phyloP scores from a whole-genome alignment of 75 land plant species.

The Selaginella moellendorffii region DNA sequence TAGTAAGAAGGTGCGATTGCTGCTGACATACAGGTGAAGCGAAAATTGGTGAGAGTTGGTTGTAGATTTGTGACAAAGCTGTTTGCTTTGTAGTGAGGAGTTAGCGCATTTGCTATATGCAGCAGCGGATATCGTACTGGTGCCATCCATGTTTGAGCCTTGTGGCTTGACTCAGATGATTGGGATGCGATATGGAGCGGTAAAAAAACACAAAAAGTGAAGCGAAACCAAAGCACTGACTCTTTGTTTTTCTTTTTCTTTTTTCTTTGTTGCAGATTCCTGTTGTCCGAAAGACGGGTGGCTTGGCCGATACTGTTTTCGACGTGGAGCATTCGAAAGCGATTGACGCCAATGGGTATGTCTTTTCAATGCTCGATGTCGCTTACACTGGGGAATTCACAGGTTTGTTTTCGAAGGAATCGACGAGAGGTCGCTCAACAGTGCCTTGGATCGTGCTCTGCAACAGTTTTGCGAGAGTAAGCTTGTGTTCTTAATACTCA shows the following conservation, averaged over 20 bases:
- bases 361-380: background rate
- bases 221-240: background rate
- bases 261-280: slow-evolving; percentile 32
- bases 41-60: background rate
- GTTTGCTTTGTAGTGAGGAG: slow-evolving; percentile 35
- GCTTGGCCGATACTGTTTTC: slow-evolving; percentile 58
- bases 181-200: slow-evolving; percentile 75
- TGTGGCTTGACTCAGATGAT: slow-evolving; percentile 68
- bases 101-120: slow-evolving; percentile 64
- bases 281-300: slow-evolving; percentile 58
- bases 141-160: slow-evolving; percentile 68
- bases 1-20: slow-evolving; percentile 24
- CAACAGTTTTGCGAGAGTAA: slow-evolving; percentile 32
- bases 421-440: slow-evolving; percentile 41
- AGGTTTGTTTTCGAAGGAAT: slow-evolving; percentile 68
- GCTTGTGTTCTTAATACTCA: slow-evolving; percentile 5
- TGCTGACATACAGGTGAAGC: background rate
- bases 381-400: background rate
- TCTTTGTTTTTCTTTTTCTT: background rate
- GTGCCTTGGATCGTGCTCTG: slow-evolving; percentile 46
- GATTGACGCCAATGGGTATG: slow-evolving; percentile 29
- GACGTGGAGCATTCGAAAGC: slow-evolving; percentile 38
- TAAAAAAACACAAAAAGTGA: slow-evolving; percentile 6
- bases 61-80: slow-evolving; percentile 27
- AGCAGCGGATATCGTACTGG: slow-evolving; percentile 58